A percentile compares a stretch with the other conserved stretches of the same genome.
phyloP scores from a whole-genome alignment of 1,284 basidiomycete genomes.

The Ceratobasidium sp. region DNA sequence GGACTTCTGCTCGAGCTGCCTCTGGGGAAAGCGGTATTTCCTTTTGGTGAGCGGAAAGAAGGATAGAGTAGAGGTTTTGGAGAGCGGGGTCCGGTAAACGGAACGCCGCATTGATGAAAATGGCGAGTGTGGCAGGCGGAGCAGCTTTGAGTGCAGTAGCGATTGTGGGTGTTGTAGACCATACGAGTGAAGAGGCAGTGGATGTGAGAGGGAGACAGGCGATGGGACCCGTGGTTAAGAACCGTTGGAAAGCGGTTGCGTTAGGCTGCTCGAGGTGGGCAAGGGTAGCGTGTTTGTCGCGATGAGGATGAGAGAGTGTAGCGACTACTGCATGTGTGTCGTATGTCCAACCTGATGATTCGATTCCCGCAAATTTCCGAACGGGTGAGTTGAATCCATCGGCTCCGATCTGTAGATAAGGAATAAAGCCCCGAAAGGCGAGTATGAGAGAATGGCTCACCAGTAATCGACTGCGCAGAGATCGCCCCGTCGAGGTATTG shows the following conservation, averaged over 20 bases:
- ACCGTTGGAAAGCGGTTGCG: slow-evolving; percentile 90
- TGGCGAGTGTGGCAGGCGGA: slow-evolving; percentile 67
- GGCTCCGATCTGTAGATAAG: slow-evolving; percentile 75
- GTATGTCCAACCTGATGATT: slow-evolving; percentile 92
- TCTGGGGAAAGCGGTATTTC: slow-evolving; percentile 50
- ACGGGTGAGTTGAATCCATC: slow-evolving; percentile 97
- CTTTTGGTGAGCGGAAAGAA: slow-evolving; percentile 60
- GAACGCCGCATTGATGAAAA: slow-evolving; percentile 91
- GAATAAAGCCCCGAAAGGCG: slow-evolving; percentile 11
- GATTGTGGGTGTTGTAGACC: slow-evolving; percentile 85
- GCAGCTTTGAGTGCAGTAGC: slow-evolving; percentile 75
- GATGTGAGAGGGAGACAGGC: slow-evolving; percentile 86
- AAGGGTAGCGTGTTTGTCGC: slow-evolving; percentile 34
- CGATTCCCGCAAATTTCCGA: slow-evolving; percentile 81
- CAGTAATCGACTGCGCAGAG: slow-evolving; percentile 71
- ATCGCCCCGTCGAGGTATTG: slow-evolving; percentile 65
- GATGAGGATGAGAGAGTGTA: slow-evolving; percentile 70
- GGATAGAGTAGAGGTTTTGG: slow-evolving; percentile 66
- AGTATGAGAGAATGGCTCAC: slow-evolving; percentile 54
- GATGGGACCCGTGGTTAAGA: slow-evolving; percentile 93
- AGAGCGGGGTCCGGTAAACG: slow-evolving; percentile 80
- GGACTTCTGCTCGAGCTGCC: slow-evolving; percentile 48
- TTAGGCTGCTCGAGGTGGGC: slow-evolving; percentile 62
- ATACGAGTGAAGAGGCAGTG: slow-evolving; percentile 85
- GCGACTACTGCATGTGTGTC: slow-evolving; percentile 89